phyloP scores from a whole-genome alignment of 2,329 filamentous ascomycete species.

The Fusarium pilosicola region DNA sequence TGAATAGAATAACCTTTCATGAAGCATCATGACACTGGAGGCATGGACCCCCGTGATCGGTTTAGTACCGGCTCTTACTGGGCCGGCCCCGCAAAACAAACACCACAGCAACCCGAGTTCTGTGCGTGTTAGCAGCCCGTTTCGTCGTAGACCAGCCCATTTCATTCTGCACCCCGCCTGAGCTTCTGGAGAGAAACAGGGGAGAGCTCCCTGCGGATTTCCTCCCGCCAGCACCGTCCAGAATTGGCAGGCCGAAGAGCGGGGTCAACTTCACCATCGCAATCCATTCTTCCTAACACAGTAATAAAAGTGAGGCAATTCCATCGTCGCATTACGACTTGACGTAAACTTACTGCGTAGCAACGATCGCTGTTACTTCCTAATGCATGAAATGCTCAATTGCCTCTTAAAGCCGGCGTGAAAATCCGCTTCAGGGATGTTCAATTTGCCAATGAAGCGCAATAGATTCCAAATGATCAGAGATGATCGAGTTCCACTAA shows the following conservation, averaged over 20 bases:
- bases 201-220: slow-evolving; percentile 5
- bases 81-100: slow-evolving; percentile 21
- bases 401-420: neutral
- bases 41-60: slow-evolving; percentile 18
- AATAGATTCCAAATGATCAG: neutral
- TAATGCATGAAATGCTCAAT: neutral
- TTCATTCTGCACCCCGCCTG: neutral
- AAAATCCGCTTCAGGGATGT: neutral
- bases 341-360: neutral
- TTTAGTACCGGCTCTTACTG: neutral
- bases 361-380: neutral
- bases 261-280: slow-evolving; percentile 21
- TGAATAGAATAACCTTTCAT: slow-evolving; percentile 11
- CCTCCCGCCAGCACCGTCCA: neutral
- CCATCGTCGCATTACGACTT: neutral
- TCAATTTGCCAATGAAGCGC: neutral
- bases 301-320: slow-evolving; percentile 9
- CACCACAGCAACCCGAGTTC: slow-evolving; percentile 18
- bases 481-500: neutral
- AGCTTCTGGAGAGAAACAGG: neutral
- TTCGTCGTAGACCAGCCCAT: slow-evolving; percentile 16
- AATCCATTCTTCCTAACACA: neutral
- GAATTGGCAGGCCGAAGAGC: slow-evolving; percentile 18
- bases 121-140: slow-evolving; percentile 20
- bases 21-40: neutral